Base-by-base conservation (phyloP, 2,329 filamentous ascomycete genomes). In the Fusarium lyarnte region DNA sequence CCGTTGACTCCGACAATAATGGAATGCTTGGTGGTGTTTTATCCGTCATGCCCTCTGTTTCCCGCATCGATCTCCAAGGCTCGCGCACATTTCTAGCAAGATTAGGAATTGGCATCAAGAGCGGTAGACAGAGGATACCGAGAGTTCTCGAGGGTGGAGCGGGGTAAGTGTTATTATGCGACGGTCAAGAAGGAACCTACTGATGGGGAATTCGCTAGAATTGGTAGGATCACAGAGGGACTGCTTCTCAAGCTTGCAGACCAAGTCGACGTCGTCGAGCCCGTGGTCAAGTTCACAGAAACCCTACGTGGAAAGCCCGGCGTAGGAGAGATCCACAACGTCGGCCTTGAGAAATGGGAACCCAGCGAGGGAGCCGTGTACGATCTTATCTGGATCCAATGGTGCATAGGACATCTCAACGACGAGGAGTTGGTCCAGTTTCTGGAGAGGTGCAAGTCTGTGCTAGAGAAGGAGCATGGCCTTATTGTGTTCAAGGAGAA, bases 1-100 rank as follows among this genome's bases (percentile, higher is more conserved):
- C 78, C 27, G 76, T 85, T 58, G 79, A 81, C 4, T 83, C 85
- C 45, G 82, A 85, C 55, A 81, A 84, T 51, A 87, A 92, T 75
- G 93, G 94, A 78, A 95, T 96, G 91, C 91, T 97, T 3, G 94
- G 94, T 69, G 93, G 95, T 81, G 94, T 96, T 90, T 89, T 97
- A 3, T 93, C 94, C 70, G 93, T 94, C 82, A 84, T 85, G 64
- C 79, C 84, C 0, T 74, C 76, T 0, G 64, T 92, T 70, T 90
- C 89, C 7, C 86, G 88, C 53, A 87, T 92, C 58, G 92, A 94
- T 77, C 84, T 94, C 2, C 89, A 91, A 76, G 91, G 91, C 45
- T 93, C 90, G 1, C 86, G 88, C 38, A 90, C 87, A 58, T 94
- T 95, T 80, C 81, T 94, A 38, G 87, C 89, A 19, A 93, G 93